Evolutionary conservation across 2,329 filamentous ascomycete genomes (phyloP).

Genomic region (Fusarium sp.): DNA sequence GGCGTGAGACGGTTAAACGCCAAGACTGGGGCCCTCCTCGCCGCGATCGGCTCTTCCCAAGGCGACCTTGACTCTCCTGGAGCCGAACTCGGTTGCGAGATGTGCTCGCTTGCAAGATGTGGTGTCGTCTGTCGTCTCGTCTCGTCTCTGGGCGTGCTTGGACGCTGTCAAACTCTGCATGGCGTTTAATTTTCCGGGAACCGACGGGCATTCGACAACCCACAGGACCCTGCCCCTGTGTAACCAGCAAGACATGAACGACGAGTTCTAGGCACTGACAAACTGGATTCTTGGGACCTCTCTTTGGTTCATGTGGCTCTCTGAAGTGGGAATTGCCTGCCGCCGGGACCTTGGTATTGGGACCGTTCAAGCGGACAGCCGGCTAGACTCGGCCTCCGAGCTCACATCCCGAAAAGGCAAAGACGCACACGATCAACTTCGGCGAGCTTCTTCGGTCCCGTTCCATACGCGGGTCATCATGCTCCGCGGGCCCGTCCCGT

Average conservation of each 20-base stretch:
- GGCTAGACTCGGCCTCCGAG: background rate
- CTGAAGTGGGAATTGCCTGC: constrained; percentile 4
- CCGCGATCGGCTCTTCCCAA: background rate
- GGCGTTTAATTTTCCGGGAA: background rate
- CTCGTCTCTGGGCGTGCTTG: background rate
- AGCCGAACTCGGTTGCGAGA: background rate
- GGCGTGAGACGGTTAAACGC: background rate
- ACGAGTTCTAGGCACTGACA: background rate
- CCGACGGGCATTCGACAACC: background rate
- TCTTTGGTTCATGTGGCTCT: constrained; percentile 1
- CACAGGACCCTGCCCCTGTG: background rate
- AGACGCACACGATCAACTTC: background rate
- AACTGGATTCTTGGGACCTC: background rate
- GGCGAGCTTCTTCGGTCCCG: background rate
- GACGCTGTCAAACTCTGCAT: constrained; percentile 1
- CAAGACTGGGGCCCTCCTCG: background rate
- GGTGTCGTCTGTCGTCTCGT: background rate
- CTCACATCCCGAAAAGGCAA: background rate
- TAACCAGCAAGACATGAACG: background rate
- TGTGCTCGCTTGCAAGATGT: background rate
- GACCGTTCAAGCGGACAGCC: background rate
- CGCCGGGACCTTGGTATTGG: constrained; percentile 4
- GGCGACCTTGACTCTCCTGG: background rate
- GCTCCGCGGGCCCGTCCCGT: background rate
- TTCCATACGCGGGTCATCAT: background rate